phyloP scores from a whole-genome alignment of 2,329 filamentous ascomycete genomes.

The Claviceps pazoutovae region DNA sequence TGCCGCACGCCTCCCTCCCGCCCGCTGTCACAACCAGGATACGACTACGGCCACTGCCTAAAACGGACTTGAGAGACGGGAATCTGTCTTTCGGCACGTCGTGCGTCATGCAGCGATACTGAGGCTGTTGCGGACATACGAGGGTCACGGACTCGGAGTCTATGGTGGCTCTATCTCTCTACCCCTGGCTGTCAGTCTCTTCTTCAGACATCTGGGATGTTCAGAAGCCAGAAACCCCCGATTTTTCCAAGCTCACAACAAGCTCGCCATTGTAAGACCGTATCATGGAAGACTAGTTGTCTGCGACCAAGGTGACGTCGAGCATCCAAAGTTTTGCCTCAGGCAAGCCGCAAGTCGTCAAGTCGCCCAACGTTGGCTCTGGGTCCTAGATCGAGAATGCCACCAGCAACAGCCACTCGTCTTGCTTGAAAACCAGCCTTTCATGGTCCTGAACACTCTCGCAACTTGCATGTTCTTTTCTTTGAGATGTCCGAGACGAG shows the following conservation, averaged over 20 bases:
- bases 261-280: too few species aligned
- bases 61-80: background rate
- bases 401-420: background rate
- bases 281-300: background rate
- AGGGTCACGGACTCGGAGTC: background rate
- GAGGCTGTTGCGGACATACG: too few species aligned
- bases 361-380: too few species aligned
- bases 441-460: background rate
- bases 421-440: background rate
- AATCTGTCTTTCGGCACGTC: too few species aligned
- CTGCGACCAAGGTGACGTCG: background rate
- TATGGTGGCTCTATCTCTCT: background rate
- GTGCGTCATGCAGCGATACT: too few species aligned
- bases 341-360: background rate
- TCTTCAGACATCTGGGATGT: too few species aligned
- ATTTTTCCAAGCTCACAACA: too few species aligned
- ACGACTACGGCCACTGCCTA: background rate
- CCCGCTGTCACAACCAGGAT: conserved; percentile 6
- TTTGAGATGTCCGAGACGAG: background rate
- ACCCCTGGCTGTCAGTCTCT: too few species aligned
- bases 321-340: background rate
- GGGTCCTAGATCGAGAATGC: background rate
- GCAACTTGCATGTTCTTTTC: background rate
- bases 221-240: too few species aligned
- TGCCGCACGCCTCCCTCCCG: conserved; percentile 9